A percentile compares a stretch with the other conserved stretches of the same genome.
Conservation (phyloP, 768 basidiomycete genomes). For the Leccinum arenicola region DNA sequence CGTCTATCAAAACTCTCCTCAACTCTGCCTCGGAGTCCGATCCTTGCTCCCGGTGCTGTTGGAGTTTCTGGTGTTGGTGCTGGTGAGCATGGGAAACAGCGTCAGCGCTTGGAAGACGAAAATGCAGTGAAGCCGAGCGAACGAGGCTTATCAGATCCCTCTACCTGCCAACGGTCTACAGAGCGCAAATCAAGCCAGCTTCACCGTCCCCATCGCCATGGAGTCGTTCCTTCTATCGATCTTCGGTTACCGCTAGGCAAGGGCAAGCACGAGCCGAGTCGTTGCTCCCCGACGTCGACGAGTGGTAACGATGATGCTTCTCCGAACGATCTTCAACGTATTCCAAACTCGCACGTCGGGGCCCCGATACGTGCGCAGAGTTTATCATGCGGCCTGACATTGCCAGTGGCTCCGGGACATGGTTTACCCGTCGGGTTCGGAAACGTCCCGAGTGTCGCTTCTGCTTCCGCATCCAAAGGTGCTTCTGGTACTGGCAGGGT, state of each 20-base stretch:
- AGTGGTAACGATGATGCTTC: slow-evolving; percentile 12
- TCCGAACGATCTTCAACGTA: slow-evolving; percentile 20
- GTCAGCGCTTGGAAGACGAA: background rate
- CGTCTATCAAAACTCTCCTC: slow-evolving; percentile 8
- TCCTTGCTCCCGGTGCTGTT: background rate
- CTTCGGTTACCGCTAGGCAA: slow-evolving; percentile 8
- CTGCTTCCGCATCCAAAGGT: background rate
- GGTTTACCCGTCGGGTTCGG: slow-evolving; percentile 1
- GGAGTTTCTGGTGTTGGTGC: background rate
- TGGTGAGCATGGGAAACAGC: background rate
- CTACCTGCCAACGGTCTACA: background rate
- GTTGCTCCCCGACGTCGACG: slow-evolving; percentile 1
- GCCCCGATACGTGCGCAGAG: slow-evolving; percentile 13
- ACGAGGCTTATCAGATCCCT: background rate
- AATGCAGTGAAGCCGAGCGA: background rate
- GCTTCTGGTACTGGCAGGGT: background rate
- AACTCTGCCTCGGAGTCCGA: background rate
- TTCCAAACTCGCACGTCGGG: background rate
- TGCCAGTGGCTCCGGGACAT: background rate
- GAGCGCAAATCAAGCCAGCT: background rate
- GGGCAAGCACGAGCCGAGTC: background rate
- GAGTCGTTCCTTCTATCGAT: slow-evolving; percentile 17
- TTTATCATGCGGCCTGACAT: slow-evolving; percentile 2
- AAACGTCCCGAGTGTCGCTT: slow-evolving; percentile 1
- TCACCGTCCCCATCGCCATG: background rate